Evolutionary conservation across 2,329 filamentous ascomycete genomes (phyloP).

Genomic region (Nothomitra cinnamomea): DNA sequence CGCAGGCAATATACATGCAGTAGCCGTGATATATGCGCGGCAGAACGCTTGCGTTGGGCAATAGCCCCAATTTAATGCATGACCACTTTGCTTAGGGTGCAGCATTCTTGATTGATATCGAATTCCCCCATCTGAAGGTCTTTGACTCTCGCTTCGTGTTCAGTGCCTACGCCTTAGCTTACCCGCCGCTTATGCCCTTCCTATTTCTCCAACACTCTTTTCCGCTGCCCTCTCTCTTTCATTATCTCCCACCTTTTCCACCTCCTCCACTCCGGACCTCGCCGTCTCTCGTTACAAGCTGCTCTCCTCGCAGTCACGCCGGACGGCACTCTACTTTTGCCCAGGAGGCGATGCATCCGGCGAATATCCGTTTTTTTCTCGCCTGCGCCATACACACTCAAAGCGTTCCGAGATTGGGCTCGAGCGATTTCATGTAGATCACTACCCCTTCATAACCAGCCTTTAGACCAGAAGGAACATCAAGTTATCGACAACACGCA

Average conservation of each 20-base stretch:
- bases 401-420: slow-evolving; percentile 2
- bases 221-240: not conserved
- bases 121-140: not conserved
- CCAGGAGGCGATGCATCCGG: not conserved
- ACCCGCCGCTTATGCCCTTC: slow-evolving; percentile 1
- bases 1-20: too few relatives aligned
- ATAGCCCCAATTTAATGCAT: not conserved
- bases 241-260: not conserved
- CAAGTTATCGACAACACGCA: not conserved
- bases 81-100: not conserved
- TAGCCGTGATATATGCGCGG: not conserved
- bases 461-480: not conserved
- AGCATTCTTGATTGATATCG: not conserved
- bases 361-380: not conserved
- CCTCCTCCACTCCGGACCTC: not conserved
- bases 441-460: not conserved
- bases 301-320: not conserved
- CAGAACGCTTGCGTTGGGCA: not conserved
- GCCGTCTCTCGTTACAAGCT: not conserved
- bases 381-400: not conserved
- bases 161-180: slow-evolving; percentile 2
- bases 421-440: slow-evolving; percentile 3
- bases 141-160: slow-evolving; percentile 1
- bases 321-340: not conserved
- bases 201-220: not conserved